Evolutionary conservation across 2,329 filamentous ascomycete species (phyloP), one percentile per base, ranked within the genome.

Genomic region (Aspergillus fructus): DNA sequence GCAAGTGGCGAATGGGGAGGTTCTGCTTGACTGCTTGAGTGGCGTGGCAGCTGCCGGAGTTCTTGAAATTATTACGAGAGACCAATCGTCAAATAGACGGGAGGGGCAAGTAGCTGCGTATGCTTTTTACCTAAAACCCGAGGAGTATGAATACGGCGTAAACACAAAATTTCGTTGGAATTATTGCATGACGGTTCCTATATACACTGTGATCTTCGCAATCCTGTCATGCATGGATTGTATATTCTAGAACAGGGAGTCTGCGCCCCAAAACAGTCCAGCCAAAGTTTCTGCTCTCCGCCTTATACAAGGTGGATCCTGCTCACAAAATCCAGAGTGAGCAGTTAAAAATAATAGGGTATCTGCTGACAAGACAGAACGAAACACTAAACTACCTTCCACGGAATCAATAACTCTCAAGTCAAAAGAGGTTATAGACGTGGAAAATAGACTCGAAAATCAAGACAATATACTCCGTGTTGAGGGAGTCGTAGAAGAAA

Each of bases 361-460:
- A 74, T 74, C 69, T 71, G 70, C 65, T 70, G 67, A 64, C 59
- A 63, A 62, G 52, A 53, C 50, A 61, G 52, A 57, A 47, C 58
- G 41, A 11, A 55, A 45, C 37, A 34, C 55, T 41, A 52, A 49
- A 58, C 27, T 49, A 51, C 54, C 62, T 55, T 59, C 63, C 67
- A 68, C 59, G 63, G 7, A 58, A 62, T 54, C 19, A 43, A 54
- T 45, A 43, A 40, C 51, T 7, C 39, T 46, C 34, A 39, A 42
- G 24, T 43, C 43, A 45, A 49, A 45, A 49, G 47, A 46, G 27
- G 50, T 11, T 46, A 45, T 50, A 45, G 59, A 55, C 53, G 63
- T 63, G 58, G 58, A 62, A 40, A 64, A 33, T 62, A 27, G 21
- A 51, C 5, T 27, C 51, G 34, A 21, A n/a, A 33, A 9, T 30